Evolutionary conservation across 1,284 basidiomycete species (phyloP).

Genomic region (Ustilago loliicola): DNA sequence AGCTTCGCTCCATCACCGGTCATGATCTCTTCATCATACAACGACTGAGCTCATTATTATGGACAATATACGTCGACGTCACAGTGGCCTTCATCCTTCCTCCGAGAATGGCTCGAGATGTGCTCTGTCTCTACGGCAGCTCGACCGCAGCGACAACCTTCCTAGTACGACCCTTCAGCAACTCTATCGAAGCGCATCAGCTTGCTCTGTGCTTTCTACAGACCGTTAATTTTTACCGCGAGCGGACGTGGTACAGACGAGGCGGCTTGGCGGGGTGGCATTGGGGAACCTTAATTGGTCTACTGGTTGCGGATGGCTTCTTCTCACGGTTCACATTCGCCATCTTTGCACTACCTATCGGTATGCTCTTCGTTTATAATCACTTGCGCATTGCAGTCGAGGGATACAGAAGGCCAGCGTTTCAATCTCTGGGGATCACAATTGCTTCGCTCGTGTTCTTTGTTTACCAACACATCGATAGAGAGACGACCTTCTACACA

Average conservation of each 20-base stretch:
- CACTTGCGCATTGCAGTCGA: not conserved
- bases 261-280: not conserved
- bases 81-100: conserved; percentile 11
- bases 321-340: conserved; percentile 68
- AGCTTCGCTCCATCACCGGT: conserved; percentile 5
- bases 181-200: conserved; percentile 62
- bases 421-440: conserved; percentile 11
- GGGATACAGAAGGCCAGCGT: not conserved
- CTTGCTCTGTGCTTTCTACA: conserved; percentile 43
- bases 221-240: not conserved
- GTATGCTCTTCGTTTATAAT: not conserved
- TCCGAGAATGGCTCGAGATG: conserved; percentile 10
- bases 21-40: conserved; percentile 24
- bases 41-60: conserved; percentile 11
- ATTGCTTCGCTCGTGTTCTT: not conserved
- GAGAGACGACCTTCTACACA: conserved; percentile 26
- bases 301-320: conserved; percentile 46
- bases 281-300: conserved; percentile 20
- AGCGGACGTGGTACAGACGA: conserved; percentile 17
- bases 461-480: not conserved
- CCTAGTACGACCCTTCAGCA: conserved; percentile 69
- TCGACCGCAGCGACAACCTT: conserved; percentile 65
- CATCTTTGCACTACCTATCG: conserved; percentile 60
- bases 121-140: conserved; percentile 52
- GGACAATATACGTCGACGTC: conserved; percentile 27